Base-by-base conservation (phyloP, 371 early-diverging fungal genomes). In the Mortierella sp. region DNA sequence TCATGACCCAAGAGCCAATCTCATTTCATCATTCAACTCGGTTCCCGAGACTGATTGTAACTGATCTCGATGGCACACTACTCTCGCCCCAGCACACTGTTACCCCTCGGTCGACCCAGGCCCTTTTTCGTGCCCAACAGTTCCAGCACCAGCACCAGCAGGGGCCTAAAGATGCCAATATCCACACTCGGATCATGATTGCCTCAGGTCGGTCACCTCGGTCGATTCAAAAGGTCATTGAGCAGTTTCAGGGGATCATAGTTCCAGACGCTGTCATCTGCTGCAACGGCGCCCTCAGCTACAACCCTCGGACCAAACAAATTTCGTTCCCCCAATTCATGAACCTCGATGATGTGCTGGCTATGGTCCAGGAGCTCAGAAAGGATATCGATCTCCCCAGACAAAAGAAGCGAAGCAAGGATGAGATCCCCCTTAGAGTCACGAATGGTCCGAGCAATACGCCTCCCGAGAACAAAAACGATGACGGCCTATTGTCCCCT, bases 261-360 rank as follows among this genome's bases (percentile, higher is more conserved):
- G 57, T 66, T n/a, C 79, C 79, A 1, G 79, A 79, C 29, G 65
- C 79, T 9, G 79, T 79, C 45, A 46, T 79, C 46, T 79, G 79
- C 48, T 69, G 72, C 26, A 79, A 79, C 28, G 79, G 79, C 7
- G 72, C 79, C 4, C 26, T 79, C n/a, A 79, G 44, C 47, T 79
- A 79, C 46, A 69, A 79, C 43, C 79, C 79, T 14, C 43, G 57
- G 1, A 79, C 73, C 18, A 61, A 63, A 16, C 29, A 26, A 23
- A 68, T 79, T 43, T 58, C 72, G 1, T 46, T 69, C 45, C 79
- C 79, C 0, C 79, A 79, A 57, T 70, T 79, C 52, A 46, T 79
- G 4, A 62, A 72, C 23, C 56, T 72, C 1, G 68, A 65, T 15
- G 73, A 79, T 14, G 50, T 66, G 11, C 23, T 62, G 7, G 2